Conservation (phyloP, 2,329 filamentous ascomycete genomes). For the Corniculantispora saksenae region DNA sequence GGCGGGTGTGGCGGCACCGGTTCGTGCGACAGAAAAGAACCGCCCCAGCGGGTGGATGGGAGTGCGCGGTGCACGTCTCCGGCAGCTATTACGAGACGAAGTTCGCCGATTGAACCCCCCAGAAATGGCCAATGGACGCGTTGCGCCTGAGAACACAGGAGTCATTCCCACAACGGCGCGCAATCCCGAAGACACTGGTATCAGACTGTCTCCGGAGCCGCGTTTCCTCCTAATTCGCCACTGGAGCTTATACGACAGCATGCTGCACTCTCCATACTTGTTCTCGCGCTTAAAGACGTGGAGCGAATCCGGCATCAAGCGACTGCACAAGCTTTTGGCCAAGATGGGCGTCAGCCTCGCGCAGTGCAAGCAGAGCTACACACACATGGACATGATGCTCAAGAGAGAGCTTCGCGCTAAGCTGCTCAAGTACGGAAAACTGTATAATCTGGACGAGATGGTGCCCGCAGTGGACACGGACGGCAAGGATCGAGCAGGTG, state of each 20-base stretch:
- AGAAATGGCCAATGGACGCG: slow-evolving; percentile 61
- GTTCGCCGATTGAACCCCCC: slow-evolving; percentile 90
- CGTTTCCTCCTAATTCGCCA: slow-evolving; percentile 90
- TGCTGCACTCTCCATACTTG: slow-evolving; percentile 95
- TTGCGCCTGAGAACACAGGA: slow-evolving; percentile 68
- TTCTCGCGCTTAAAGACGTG: slow-evolving; percentile 91
- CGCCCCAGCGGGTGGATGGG: slow-evolving; percentile 75
- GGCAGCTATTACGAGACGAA: slow-evolving; percentile 86
- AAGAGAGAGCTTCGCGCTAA: slow-evolving; percentile 85
- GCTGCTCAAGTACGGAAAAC: slow-evolving; percentile 84
- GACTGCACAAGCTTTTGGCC: slow-evolving; percentile 88
- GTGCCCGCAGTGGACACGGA: slow-evolving; percentile 78
- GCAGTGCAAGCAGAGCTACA: slow-evolving; percentile 93
- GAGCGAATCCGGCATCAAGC: slow-evolving; percentile 85
- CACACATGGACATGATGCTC: slow-evolving; percentile 97
- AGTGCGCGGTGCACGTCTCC: slow-evolving; percentile 77
- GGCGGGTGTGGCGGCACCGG: slow-evolving; percentile 69
- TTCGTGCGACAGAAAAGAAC: slow-evolving; percentile 56
- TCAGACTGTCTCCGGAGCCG: slow-evolving; percentile 89
- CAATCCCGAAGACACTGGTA: slow-evolving; percentile 87
- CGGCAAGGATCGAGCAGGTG: slow-evolving; percentile 66
- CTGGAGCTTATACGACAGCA: slow-evolving; percentile 97
- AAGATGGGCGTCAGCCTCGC: slow-evolving; percentile 97
- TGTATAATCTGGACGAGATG: slow-evolving; percentile 92
- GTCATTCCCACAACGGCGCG: slow-evolving; percentile 86